These are phyloP conservation scores for Ascodesmis nigricans DNA, from an alignment of 495 filamentous ascomycete species.

Conservation along the genomic window DNA sequence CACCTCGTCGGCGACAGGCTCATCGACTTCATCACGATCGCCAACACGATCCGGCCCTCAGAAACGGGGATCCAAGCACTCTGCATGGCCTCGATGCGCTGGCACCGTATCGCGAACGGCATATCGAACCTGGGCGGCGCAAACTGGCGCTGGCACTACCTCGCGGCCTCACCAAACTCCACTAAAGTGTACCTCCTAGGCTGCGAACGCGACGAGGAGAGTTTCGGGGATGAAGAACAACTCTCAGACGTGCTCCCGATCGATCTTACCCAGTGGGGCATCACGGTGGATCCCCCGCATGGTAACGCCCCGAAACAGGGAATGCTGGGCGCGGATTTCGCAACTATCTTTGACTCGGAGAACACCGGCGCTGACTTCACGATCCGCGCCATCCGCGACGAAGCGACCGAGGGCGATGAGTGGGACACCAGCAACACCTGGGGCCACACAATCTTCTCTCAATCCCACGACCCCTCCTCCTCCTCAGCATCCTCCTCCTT, in stretches of 20 bases:
- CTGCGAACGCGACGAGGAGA: constrained; percentile 46
- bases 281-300: constrained; percentile 6
- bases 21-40: constrained; percentile 81
- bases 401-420: constrained; percentile 20
- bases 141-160: constrained; percentile 91
- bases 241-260: constrained; percentile 84
- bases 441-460: constrained; percentile 10
- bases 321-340: constrained; percentile 19
- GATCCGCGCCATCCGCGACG: constrained; percentile 20
- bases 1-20: constrained; percentile 81
- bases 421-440: constrained; percentile 15
- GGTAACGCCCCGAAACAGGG: constrained; percentile 15
- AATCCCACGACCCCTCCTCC: neutral
- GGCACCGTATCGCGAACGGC: constrained; percentile 84
- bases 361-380: constrained; percentile 16
- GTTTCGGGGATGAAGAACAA: constrained; percentile 51
- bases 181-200: constrained; percentile 95
- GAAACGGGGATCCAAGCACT: constrained; percentile 80
- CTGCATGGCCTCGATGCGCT: constrained; percentile 63
- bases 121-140: constrained; percentile 64
- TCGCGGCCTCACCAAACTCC: constrained; percentile 73
- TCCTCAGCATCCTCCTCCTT: constrained; percentile 10
- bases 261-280: constrained; percentile 37
- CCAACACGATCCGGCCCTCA: constrained; percentile 55
- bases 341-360: constrained; percentile 15